A percentile compares a stretch with the other conserved stretches of the same genome.
Conservation (phyloP, 2,329 filamentous ascomycete genomes). For the Chalaropsis ovoidea region DNA sequence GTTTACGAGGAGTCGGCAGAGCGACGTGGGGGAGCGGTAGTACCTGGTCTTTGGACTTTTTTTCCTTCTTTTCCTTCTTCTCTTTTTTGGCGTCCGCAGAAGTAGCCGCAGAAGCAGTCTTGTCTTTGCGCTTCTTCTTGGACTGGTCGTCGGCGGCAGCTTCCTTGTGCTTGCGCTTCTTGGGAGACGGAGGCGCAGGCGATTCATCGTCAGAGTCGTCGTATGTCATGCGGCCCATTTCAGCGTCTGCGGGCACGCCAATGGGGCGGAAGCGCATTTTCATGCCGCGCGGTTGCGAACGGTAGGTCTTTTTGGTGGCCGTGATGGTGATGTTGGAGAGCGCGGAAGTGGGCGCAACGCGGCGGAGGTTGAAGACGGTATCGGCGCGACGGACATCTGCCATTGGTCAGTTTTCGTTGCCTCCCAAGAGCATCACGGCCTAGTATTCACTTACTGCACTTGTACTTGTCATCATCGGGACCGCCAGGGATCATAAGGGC, state of each 20-base stretch:
- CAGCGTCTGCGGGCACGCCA: constrained; percentile 46
- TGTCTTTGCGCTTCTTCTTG: constrained; percentile 25
- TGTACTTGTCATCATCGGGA: constrained; percentile 22
- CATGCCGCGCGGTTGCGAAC: constrained; percentile 57
- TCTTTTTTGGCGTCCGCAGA: constrained; percentile 20
- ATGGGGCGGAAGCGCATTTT: constrained; percentile 58
- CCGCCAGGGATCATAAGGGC: constrained; percentile 24
- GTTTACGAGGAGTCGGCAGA: background rate
- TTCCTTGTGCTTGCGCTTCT: constrained; percentile 24
- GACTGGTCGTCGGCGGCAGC: constrained; percentile 16
- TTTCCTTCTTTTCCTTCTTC: constrained; percentile 20
- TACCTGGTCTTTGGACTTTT: constrained; percentile 24
- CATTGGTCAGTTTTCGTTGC: background rate
- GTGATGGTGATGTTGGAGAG: constrained; percentile 15
- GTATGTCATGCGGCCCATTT: constrained; percentile 24
- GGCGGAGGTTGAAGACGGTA: constrained; percentile 23
- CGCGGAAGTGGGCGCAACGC: constrained; percentile 14
- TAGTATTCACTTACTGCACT: constrained; percentile 20
- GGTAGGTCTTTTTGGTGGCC: constrained; percentile 36
- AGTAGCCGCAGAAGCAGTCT: constrained; percentile 1
- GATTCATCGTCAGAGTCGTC: constrained; percentile 24
- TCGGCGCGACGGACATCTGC: constrained; percentile 20
- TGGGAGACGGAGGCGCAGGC: constrained; percentile 17
- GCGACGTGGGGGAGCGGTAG: background rate
- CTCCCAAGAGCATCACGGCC: background rate